phyloP scores from a whole-genome alignment of 345 rosid genomes.

The Dipteronia sinensis region DNA sequence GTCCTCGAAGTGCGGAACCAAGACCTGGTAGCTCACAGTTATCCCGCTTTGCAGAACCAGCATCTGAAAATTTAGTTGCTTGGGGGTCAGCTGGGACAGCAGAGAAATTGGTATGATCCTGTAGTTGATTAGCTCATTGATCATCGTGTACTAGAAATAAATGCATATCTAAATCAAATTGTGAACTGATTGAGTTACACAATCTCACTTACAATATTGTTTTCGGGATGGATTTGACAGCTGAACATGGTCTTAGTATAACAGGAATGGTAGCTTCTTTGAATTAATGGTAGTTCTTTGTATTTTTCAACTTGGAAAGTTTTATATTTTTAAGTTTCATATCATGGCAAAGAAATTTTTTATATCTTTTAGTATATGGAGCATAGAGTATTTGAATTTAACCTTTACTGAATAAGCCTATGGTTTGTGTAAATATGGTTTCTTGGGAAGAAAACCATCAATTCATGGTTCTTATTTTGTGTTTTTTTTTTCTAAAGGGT shows the following conservation, averaged over 20 bases:
- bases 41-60: slow-evolving; percentile 94
- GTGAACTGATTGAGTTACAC: neutral
- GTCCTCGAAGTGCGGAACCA: slow-evolving; percentile 98
- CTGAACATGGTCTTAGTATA: neutral
- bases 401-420: neutral
- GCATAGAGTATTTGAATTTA: neutral
- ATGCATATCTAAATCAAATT: neutral
- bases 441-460: neutral
- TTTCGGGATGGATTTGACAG: slow-evolving; percentile 5
- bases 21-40: slow-evolving; percentile 97
- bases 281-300: neutral
- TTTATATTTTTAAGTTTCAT: neutral
- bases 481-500: neutral
- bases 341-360: neutral
- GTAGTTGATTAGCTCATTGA: neutral
- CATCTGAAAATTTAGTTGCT: slow-evolving; percentile 64
- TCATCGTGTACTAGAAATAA: neutral
- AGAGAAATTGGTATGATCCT: slow-evolving; percentile 65
- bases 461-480: neutral
- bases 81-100: slow-evolving; percentile 53
- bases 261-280: neutral
- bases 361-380: neutral
- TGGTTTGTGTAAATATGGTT: neutral
- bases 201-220: neutral
- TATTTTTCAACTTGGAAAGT: neutral